phyloP scores from a whole-genome alignment of 2,329 filamentous ascomycete genomes.

The Malbranchea zuffiana region DNA sequence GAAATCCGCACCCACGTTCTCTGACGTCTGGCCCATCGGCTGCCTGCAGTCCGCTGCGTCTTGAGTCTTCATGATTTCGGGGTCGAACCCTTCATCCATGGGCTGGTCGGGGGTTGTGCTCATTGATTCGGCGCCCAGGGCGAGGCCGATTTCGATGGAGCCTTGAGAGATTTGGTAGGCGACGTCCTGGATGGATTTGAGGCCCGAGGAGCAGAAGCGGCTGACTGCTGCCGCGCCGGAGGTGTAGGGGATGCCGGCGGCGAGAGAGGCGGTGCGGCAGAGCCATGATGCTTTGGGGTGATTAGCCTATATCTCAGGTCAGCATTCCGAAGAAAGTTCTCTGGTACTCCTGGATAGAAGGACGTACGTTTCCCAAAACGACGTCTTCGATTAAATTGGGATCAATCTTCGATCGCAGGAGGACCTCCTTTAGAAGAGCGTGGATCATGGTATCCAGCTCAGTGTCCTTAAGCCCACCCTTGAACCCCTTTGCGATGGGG shows the following conservation, averaged over 20 bases:
- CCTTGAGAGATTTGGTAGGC: slow-evolving; percentile 73
- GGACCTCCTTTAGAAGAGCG: slow-evolving; percentile 66
- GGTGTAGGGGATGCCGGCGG: slow-evolving; percentile 89
- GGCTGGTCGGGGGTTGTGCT: slow-evolving; percentile 59
- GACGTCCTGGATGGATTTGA: slow-evolving; percentile 92
- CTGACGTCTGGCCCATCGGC: slow-evolving; percentile 96
- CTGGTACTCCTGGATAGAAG: background rate
- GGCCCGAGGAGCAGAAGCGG: slow-evolving; percentile 93
- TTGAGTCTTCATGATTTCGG: slow-evolving; percentile 61
- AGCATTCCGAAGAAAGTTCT: background rate
- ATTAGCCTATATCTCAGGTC: slow-evolving; percentile 5
- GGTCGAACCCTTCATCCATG: slow-evolving; percentile 58
- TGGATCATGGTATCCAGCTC: slow-evolving; percentile 77
- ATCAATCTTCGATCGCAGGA: slow-evolving; percentile 63
- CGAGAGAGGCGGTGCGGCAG: slow-evolving; percentile 73
- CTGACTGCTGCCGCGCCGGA: slow-evolving; percentile 71
- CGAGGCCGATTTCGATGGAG: slow-evolving; percentile 76
- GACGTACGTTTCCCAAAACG: slow-evolving; percentile 73
- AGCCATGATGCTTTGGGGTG: slow-evolving; percentile 66
- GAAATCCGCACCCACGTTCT: slow-evolving; percentile 91
- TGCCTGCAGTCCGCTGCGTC: slow-evolving; percentile 78
- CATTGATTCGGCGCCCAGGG: slow-evolving; percentile 85
- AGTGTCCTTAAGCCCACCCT: slow-evolving; percentile 94
- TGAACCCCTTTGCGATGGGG: slow-evolving; percentile 74
- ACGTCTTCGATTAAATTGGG: slow-evolving; percentile 79